A percentile compares a stretch with the other conserved stretches of the same genome.
Conservation (phyloP, 2,329 filamentous ascomycete genomes). For the Hymenoscyphus scutula region DNA sequence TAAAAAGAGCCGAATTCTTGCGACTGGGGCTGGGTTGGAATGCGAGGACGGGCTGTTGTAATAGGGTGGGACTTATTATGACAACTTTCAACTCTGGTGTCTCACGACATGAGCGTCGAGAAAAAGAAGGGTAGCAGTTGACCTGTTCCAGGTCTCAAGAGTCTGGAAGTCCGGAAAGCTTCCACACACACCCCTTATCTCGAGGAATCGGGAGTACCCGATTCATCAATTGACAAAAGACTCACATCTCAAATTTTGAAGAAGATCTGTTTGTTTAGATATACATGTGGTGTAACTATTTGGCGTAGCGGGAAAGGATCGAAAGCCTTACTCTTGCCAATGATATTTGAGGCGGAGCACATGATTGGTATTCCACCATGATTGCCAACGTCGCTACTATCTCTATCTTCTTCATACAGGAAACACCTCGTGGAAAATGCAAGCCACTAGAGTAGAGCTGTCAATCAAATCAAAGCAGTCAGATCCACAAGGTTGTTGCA, state of each 20-base stretch:
- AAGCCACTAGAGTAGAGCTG: neutral
- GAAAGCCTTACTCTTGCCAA: neutral
- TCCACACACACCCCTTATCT: neutral
- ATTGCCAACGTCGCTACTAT: neutral
- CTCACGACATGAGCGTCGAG: neutral
- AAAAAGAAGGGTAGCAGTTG: too few relatives aligned
- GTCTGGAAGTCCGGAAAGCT: neutral
- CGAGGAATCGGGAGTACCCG: neutral
- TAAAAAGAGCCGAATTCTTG: neutral
- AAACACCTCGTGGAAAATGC: neutral
- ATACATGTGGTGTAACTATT: neutral
- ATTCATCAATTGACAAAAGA: neutral
- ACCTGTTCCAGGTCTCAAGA: neutral
- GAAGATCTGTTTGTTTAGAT: neutral
- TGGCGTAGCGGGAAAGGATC: neutral
- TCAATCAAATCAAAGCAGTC: neutral
- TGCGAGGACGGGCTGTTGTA: neutral
- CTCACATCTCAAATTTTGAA: neutral
- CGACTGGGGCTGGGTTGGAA: neutral
- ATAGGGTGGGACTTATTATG: neutral
- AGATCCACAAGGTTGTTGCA: neutral
- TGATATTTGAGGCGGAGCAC: neutral
- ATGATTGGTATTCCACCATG: neutral
- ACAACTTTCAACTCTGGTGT: neutral
- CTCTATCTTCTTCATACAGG: neutral